Conservation (phyloP, 1,284 basidiomycete genomes). For the Rugiboletus extremiorientalis region DNA sequence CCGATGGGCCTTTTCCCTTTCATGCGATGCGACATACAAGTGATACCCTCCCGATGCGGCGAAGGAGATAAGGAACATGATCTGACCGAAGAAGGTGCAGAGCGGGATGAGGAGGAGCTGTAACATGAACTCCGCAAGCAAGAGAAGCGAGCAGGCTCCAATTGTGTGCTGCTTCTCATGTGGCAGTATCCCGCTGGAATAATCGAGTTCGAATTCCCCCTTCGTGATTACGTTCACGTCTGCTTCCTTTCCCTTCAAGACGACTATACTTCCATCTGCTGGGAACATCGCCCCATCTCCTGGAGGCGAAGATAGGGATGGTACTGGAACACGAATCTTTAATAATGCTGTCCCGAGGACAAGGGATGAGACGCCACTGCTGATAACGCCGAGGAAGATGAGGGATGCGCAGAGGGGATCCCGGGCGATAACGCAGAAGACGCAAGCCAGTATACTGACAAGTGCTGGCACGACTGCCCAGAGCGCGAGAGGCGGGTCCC, state of each 20-base stretch:
- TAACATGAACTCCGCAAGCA: conserved; percentile 26
- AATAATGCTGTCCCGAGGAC: conserved; percentile 27
- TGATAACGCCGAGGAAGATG: conserved; percentile 32
- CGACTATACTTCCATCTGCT: conserved; percentile 15
- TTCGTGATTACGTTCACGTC: conserved; percentile 29
- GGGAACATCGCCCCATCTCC: conserved; percentile 27
- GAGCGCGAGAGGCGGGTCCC: background rate
- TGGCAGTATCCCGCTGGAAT: conserved; percentile 8
- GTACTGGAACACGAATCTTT: conserved; percentile 18
- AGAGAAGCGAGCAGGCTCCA: conserved; percentile 21
- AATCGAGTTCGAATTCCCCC: conserved; percentile 29
- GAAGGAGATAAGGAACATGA: conserved; percentile 25
- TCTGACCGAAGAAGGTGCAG: conserved; percentile 29
- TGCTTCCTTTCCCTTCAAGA: conserved; percentile 28
- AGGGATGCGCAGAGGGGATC: conserved; percentile 30
- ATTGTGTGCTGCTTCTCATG: conserved; percentile 14
- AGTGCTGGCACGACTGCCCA: conserved; percentile 22
- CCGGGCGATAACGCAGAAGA: conserved; percentile 13
- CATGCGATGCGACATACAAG: conserved; percentile 24
- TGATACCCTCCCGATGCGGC: conserved; percentile 32
- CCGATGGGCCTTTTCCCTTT: conserved; percentile 22
- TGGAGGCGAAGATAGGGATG: conserved; percentile 22
- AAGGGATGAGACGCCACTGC: conserved; percentile 27
- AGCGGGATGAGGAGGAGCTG: conserved; percentile 29
- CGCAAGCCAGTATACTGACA: conserved; percentile 21